Evolutionary conservation across 108 stramenopile genomes (phyloP), one percentile per base, ranked within the genome.

Genomic region (Skeletonema costatum): DNA sequence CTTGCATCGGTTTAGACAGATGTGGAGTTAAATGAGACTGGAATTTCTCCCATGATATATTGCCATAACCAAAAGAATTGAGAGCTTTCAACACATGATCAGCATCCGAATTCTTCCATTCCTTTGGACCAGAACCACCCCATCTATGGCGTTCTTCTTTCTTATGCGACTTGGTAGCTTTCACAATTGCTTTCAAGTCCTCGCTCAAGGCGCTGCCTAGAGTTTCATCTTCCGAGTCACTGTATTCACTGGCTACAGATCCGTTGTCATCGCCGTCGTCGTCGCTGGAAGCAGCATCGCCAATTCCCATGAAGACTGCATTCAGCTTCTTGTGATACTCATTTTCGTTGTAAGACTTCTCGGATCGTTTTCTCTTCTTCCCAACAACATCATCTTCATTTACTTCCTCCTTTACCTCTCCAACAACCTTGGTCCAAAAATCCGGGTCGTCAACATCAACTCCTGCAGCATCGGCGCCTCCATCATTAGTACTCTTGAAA

Each of bases 381-480:
- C 71, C 66, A 2, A 70, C 77, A 53, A 70, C 77, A 38, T 81
- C 86, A 7, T 71, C 83, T 68, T 90, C 85, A 21, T 56, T 25
- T 29, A 25, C 25, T n/a, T 76, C 73, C 8, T 76, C 76, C 50
- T 90, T 79, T 41, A 83, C 83, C 61, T 92, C 94, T 11, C 92
- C 94, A 12, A 93, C 88, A 77, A 92, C 88, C 71, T 93, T 96
- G 35, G 74, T 80, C 98, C 98, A 99, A 80, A 99, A 99, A 17
- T 95, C 91, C 7, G 97, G 97, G 75, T 99, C 98, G 56, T 97
- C 93, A 14, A 78, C 51, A 17, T 85, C 87, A 66, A 85, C 70
- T 32, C 83, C 78, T 12, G 64, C 77, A 19, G 69, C 62, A 32
- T 77, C 77, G 78, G 70, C 33, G 38, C 75, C 78, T 35, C 69